Evolutionary conservation across 805 yeast genomes (phyloP).

Genomic region (Teunomyces cretensis): DNA sequence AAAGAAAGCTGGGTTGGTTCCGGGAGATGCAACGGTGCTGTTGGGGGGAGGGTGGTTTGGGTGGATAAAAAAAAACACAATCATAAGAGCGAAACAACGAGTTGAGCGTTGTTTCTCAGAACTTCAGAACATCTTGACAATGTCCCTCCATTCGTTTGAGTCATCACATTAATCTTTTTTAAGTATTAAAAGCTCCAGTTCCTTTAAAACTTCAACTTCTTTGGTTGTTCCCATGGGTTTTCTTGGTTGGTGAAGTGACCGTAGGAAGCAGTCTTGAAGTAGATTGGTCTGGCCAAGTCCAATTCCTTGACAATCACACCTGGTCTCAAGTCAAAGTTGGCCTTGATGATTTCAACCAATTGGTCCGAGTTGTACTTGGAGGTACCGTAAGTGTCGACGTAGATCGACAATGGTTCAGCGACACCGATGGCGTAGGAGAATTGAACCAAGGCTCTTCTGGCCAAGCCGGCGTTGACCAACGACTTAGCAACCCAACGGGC

Average conservation of each 20-base stretch:
- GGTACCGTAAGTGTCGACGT: conserved; percentile 98
- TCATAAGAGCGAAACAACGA: conserved; percentile 33
- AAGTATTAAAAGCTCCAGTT: conserved; percentile 17
- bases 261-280: conserved; percentile 97
- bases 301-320: conserved; percentile 97
- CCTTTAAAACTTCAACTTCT: conserved; percentile 60
- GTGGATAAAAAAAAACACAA: conserved; percentile 12
- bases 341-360: conserved; percentile 85
- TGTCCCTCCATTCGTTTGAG: conserved; percentile 22
- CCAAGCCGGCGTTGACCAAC: conserved; percentile 88
- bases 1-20: conserved; percentile 9
- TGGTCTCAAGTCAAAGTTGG: conserved; percentile 98
- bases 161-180: conserved; percentile 43
- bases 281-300: conserved; percentile 98
- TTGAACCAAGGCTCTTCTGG: conserved; percentile 96
- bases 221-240: conserved; percentile 98
- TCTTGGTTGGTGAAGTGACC: conserved; percentile 99
- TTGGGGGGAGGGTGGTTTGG: conserved; percentile 3
- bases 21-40: conserved; percentile 2
- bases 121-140: not conserved
- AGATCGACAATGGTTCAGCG: conserved; percentile 97
- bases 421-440: conserved; percentile 99
- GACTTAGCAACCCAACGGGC: conserved; percentile 99
- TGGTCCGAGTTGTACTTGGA: conserved; percentile 85
- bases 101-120: conserved; percentile 43